Evolutionary conservation across 2,329 filamentous ascomycete species (phyloP), one percentile per base, ranked within the genome.

Genomic region (Trichoderma guizhouense): DNA sequence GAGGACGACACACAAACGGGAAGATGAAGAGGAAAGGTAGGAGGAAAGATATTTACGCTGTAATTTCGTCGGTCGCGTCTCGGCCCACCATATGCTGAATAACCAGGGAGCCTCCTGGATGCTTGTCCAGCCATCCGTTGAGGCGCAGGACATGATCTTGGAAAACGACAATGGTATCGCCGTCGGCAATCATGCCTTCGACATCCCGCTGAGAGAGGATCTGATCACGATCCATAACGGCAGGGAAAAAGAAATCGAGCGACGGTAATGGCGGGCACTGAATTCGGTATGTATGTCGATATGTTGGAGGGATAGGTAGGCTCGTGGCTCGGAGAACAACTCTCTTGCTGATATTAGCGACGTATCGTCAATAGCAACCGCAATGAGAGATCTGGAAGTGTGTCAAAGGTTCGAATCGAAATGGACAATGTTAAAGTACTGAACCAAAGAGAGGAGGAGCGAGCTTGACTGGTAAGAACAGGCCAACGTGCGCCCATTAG

Each of bases 1-100:
- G 26, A n/a, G 26, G 36, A 36, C 30, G 34, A 36, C n/a, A 21
- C 28, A 30, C 28, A 30, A 30, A 30, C 28, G 28, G 28, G 18
- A 57, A 61, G n/a, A 24, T 30, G 26, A 32, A 32, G 28, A 24
- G 8, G 26, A 24, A 8, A 30, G 4, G 24, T 18, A 24, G 8
- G 39, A 60, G 66, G 65, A 70, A 72, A 65, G 60, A 85, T 61
- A 63, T 39, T 61, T 87, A 98, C 93, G 91, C 93, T 81, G 92
- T 93, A 73, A 98, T 91, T 82, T 98, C 96, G 81, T 98, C 95
- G 12, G 95, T 98, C 65, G 94, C 95, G 88, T 97, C 94, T 82
- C 92, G 90, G 73, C 94, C 94, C 73, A 98, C 89, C 94, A 98
- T 96, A 79, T 99, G 96, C 79, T 90, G 85, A 75, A 99, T 97